Evolutionary conservation across 2,329 filamentous ascomycete genomes (phyloP).

Genomic region (Aspergillus sp.): DNA sequence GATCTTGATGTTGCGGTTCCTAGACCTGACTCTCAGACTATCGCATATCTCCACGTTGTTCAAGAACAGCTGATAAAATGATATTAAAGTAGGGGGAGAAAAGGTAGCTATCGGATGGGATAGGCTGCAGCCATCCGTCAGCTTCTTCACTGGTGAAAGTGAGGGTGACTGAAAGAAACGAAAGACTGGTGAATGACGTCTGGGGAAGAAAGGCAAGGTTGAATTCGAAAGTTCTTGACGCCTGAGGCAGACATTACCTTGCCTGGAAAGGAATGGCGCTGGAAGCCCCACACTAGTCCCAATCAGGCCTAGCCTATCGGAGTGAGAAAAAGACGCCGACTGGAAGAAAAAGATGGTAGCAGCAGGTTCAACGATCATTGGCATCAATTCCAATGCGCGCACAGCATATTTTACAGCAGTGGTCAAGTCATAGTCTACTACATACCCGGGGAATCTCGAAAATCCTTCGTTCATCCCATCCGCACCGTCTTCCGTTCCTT

Average conservation of each 20-base stretch:
- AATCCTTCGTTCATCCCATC: background rate
- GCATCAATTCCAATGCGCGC: conserved; percentile 22
- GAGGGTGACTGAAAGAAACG: background rate
- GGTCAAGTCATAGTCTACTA: conserved; percentile 12
- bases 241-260: conserved; percentile 1
- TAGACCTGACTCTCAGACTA: background rate
- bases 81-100: background rate
- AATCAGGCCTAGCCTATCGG: background rate
- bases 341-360: conserved; percentile 11
- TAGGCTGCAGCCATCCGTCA: background rate
- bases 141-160: background rate
- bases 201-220: background rate
- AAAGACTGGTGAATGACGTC: conserved; percentile 1
- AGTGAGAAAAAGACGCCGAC: conserved; percentile 4
- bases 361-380: background rate
- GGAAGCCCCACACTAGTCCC: background rate
- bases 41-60: background rate
- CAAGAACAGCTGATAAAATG: background rate
- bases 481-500: background rate
- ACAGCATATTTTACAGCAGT: conserved; percentile 21
- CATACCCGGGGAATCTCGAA: background rate
- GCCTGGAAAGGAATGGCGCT: background rate
- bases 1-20: background rate
- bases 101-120: background rate
- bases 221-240: background rate